phyloP scores from a whole-genome alignment of 345 rosid genomes.

The Anastatica hierochuntica region DNA sequence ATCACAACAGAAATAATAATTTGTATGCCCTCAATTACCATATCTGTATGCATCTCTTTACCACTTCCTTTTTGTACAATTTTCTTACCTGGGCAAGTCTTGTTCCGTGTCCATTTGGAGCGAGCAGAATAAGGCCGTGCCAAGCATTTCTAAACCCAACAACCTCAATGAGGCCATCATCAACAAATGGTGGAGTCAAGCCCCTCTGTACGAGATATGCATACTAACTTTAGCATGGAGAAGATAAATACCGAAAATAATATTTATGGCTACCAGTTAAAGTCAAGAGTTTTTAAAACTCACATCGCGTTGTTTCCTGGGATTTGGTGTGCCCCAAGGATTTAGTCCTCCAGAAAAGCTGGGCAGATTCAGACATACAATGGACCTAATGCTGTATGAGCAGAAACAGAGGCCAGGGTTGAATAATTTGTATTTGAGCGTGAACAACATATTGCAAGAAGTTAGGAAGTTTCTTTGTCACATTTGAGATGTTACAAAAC shows the following conservation, averaged over 20 bases:
- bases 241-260: not conserved
- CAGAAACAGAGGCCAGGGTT: conserved; percentile 7
- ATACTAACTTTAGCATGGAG: not conserved
- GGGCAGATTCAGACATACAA: conserved; percentile 86
- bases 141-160: conserved; percentile 98
- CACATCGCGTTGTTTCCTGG: conserved; percentile 41
- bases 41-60: not conserved
- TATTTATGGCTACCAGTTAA: too few species aligned
- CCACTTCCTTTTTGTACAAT: too few species aligned
- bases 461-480: not conserved
- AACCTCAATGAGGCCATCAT: conserved; percentile 74
- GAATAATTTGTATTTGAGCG: too few species aligned
- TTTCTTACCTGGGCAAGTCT: conserved; percentile 52
- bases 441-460: too few species aligned
- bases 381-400: conserved; percentile 44
- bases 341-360: conserved; percentile 95
- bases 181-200: conserved; percentile 77
- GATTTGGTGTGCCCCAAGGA: conserved; percentile 88
- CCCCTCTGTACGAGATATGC: conserved; percentile 41
- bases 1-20: not conserved
- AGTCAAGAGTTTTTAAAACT: conserved; percentile 15
- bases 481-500: not conserved
- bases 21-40: conserved; percentile 9
- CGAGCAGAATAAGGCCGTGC: conserved; percentile 81
- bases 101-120: conserved; percentile 90